phyloP scores from a whole-genome alignment of 73 alveolate species.

The Blepharisma stoltei region DNA sequence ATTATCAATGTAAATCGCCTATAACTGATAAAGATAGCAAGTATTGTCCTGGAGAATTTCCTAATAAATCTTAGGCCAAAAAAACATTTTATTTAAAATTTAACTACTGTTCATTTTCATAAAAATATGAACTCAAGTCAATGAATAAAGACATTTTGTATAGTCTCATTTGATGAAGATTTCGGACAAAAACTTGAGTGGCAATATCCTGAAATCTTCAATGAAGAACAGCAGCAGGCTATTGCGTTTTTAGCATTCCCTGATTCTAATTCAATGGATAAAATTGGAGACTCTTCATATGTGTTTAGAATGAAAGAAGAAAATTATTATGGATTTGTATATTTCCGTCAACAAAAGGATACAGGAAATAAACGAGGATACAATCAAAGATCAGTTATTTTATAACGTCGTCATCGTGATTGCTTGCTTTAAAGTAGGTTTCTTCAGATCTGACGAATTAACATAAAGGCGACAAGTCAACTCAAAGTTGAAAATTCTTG shows the following conservation, averaged over 20 bases:
- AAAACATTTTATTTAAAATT: too few relatives aligned
- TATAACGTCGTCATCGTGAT: too few relatives aligned
- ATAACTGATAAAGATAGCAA: too few relatives aligned
- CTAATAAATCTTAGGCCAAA: too few relatives aligned
- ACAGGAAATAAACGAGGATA: slow-evolving; percentile 18
- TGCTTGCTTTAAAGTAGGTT: too few relatives aligned
- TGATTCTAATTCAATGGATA: slow-evolving; percentile 23
- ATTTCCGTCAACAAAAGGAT: slow-evolving; percentile 25
- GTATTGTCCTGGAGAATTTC: too few relatives aligned
- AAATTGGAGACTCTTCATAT: neutral
- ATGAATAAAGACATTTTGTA: slow-evolving; percentile 21
- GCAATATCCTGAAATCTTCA: slow-evolving; percentile 4
- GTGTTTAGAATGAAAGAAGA: neutral
- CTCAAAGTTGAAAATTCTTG: too few relatives aligned
- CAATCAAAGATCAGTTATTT: slow-evolving; percentile 27
- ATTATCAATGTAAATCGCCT: too few relatives aligned
- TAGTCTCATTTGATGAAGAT: slow-evolving; percentile 32
- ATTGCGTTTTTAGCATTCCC: slow-evolving; percentile 36
- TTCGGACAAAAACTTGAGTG: slow-evolving; percentile 27
- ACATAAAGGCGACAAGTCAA: too few relatives aligned
- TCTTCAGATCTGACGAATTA: too few relatives aligned
- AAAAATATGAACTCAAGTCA: neutral
- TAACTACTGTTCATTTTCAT: neutral
- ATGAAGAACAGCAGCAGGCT: slow-evolving; percentile 16
- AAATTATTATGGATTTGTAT: slow-evolving; percentile 28